phyloP scores from a whole-genome alignment of 1,284 basidiomycete species.

The Pholiota adiposa region DNA sequence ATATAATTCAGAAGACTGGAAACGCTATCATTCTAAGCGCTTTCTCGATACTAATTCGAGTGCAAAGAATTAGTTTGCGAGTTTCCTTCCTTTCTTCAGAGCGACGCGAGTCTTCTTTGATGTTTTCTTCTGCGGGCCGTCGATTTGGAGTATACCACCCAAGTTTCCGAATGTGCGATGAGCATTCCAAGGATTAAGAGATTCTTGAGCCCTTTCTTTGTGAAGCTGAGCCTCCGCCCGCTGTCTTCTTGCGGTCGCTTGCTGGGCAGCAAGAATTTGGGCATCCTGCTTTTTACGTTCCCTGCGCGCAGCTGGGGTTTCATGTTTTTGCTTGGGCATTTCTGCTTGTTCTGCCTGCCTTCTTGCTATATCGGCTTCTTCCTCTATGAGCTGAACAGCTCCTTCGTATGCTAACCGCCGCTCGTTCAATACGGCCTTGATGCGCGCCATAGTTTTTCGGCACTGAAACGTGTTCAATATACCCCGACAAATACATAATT shows the following conservation, averaged over 20 bases:
- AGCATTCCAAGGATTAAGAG: neutral
- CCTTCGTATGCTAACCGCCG: conserved; percentile 84
- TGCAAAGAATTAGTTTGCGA: neutral
- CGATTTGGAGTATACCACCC: neutral
- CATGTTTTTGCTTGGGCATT: conserved; percentile 29
- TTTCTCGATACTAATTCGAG: neutral
- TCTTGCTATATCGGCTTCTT: conserved; percentile 25
- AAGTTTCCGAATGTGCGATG: conserved; percentile 4
- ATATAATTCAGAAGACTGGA: neutral
- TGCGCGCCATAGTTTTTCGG: conserved; percentile 95
- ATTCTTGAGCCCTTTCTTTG: neutral
- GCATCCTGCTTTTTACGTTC: neutral
- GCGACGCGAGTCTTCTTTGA: neutral
- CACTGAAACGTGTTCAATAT: conserved; percentile 53
- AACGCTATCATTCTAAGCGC: neutral
- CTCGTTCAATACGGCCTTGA: conserved; percentile 94
- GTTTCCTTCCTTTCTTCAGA: neutral
- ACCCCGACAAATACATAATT: conserved; percentile 1
- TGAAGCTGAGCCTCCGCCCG: neutral
- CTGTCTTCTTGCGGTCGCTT: neutral
- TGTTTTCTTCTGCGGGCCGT: neutral
- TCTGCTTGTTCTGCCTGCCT: conserved; percentile 34
- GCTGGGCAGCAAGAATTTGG: neutral
- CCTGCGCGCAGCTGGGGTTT: neutral
- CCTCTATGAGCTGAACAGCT: conserved; percentile 49